These are phyloP conservation scores for Coemansia umbellata DNA, from an alignment of 192 early-diverging fungal species.

Conservation along the genomic window DNA sequence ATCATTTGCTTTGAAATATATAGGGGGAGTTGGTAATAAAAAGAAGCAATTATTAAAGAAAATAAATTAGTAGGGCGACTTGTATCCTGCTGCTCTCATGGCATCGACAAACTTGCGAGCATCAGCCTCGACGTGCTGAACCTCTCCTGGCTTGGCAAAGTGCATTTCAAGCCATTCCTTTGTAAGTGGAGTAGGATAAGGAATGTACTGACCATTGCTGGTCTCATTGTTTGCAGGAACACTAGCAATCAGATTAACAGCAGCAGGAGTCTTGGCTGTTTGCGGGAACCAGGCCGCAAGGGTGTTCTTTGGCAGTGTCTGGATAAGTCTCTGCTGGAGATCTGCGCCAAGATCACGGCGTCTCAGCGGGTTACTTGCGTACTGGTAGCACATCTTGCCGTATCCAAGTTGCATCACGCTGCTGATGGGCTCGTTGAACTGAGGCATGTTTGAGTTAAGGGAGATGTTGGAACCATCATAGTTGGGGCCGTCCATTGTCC, in stretches of 20 bases:
- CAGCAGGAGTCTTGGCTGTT: conserved; percentile 10
- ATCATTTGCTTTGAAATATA: no score
- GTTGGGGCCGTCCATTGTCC: conserved; percentile 49
- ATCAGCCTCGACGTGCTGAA: conserved; percentile 12
- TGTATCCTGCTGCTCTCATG: conserved; percentile 46
- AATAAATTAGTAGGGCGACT: conserved; percentile 25
- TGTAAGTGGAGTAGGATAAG: conserved; percentile 29
- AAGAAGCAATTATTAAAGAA: conserved; percentile 3
- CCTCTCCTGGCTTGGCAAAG: conserved; percentile 17
- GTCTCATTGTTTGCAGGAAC: neutral
- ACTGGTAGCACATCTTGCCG: conserved; percentile 52
- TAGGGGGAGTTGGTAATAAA: no score
- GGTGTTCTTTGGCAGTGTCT: conserved; percentile 22
- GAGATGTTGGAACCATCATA: conserved; percentile 6
- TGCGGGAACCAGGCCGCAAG: conserved; percentile 39
- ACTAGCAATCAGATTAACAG: neutral
- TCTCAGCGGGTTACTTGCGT: conserved; percentile 35
- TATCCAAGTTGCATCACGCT: conserved; percentile 52
- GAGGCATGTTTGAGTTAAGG: conserved; percentile 27
- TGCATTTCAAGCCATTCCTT: conserved; percentile 42
- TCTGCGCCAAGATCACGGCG: conserved; percentile 19
- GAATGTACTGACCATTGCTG: conserved; percentile 19
- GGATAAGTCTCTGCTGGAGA: conserved; percentile 8
- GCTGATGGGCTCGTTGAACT: conserved; percentile 37
- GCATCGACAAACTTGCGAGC: conserved; percentile 37